These are phyloP conservation scores for Chenopodium quinoa DNA, from an alignment of 148 eudicot species.

Conservation along the genomic window DNA sequence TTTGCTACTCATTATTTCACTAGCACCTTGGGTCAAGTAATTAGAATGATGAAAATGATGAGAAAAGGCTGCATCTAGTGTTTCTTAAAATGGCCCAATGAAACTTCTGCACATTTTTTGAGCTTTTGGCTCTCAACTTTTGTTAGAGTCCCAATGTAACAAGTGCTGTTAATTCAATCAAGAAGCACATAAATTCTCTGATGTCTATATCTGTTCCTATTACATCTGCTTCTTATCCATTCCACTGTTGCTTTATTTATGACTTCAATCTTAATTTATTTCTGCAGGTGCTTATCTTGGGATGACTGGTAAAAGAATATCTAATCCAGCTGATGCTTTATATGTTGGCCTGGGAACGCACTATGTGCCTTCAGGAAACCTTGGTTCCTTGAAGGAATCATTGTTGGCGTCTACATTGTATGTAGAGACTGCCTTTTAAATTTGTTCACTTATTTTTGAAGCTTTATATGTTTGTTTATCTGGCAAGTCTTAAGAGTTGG, in stretches of 20 bases:
- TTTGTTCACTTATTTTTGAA: neutral
- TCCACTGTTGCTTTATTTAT: constrained; percentile 5
- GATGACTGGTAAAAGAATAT: constrained; percentile 83
- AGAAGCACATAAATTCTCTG: neutral
- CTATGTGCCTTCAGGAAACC: constrained; percentile 72
- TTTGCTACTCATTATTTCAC: neutral
- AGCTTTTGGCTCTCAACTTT: neutral
- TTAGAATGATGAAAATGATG: too few relatives aligned
- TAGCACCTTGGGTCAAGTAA: neutral
- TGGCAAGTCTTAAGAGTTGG: neutral
- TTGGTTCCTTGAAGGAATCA: constrained; percentile 65
- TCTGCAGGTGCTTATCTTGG: constrained; percentile 94
- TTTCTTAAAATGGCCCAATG: neutral
- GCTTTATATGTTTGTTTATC: neutral
- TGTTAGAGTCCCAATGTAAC: neutral
- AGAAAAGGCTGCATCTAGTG: neutral
- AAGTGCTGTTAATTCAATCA: neutral
- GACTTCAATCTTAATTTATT: neutral
- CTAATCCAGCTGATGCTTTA: constrained; percentile 87
- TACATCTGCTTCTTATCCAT: neutral
- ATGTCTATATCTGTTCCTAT: neutral
- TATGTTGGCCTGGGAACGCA: constrained; percentile 88
- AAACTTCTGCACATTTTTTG: neutral
- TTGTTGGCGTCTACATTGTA: constrained; percentile 72
- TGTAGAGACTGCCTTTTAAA: constrained; percentile 21